phyloP scores from a whole-genome alignment of 805 yeast species.

The Ogataea pini region DNA sequence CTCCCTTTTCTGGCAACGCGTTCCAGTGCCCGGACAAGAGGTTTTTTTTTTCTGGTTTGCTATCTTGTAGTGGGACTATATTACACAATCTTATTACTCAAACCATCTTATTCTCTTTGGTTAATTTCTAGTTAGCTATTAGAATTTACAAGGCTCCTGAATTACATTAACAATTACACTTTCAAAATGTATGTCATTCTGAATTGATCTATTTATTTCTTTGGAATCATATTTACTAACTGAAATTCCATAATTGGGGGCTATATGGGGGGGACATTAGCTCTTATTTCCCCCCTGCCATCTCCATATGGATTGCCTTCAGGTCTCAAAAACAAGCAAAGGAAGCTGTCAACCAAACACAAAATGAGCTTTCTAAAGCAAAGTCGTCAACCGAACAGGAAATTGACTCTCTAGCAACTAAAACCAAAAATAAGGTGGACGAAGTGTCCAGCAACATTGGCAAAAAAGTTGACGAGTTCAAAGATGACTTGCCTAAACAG shows the following conservation, averaged over 20 bases:
- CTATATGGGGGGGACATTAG: too few species aligned
- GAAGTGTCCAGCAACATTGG: slow-evolving; percentile 16
- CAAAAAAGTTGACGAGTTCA: slow-evolving; percentile 23
- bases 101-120: not conserved
- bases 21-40: too few species aligned
- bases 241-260: too few species aligned
- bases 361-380: slow-evolving; percentile 15
- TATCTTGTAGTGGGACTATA: not conserved
- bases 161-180: too few species aligned
- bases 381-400: slow-evolving; percentile 17
- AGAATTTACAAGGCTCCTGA: not conserved
- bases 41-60: not conserved
- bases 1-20: too few species aligned
- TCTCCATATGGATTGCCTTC: too few species aligned
- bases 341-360: slow-evolving; percentile 18
- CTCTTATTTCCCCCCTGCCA: too few species aligned
- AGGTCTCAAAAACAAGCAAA: slow-evolving; percentile 18
- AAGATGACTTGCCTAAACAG: slow-evolving; percentile 22
- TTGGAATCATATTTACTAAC: too few species aligned
- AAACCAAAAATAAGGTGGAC: slow-evolving; percentile 20
- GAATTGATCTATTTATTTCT: too few species aligned
- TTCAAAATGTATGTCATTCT: not conserved
- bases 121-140: too few species aligned
- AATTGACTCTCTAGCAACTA: slow-evolving; percentile 18
- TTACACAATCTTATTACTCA: not conserved